Conservation (phyloP, 1,284 basidiomycete genomes). For the Marasmius oreades region DNA sequence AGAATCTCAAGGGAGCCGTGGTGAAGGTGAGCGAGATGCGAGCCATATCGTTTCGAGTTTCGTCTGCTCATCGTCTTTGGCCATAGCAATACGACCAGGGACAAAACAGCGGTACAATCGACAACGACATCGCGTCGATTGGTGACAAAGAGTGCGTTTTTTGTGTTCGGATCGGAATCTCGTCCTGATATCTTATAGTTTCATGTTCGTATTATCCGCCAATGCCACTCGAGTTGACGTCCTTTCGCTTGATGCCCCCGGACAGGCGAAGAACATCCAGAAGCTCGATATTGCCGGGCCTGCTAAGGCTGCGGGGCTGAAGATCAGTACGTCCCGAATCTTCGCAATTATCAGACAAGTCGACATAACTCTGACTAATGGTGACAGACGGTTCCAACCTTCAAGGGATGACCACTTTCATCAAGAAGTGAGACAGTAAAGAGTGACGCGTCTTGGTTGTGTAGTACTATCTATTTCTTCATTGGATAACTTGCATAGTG, state of each 20-base stretch:
- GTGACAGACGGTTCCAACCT: conserved; percentile 14
- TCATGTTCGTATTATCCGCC: neutral
- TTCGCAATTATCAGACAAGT: no score
- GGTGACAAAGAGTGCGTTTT: conserved; percentile 5
- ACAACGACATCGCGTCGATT: conserved; percentile 2
- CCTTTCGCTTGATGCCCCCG: neutral
- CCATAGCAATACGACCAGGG: neutral
- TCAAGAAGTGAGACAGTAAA: conserved; percentile 5
- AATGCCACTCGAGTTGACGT: neutral
- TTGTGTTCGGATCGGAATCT: neutral
- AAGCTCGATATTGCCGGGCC: neutral
- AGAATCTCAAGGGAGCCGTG: neutral
- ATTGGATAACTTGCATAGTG: no score
- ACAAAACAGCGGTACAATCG: neutral
- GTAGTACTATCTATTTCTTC: no score
- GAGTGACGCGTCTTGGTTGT: neutral
- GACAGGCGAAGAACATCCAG: neutral
- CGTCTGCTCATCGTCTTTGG: neutral
- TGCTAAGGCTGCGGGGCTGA: neutral
- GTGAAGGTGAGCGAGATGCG: neutral
- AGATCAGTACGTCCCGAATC: neutral
- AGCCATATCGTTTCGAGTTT: neutral
- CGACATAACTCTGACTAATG: no score
- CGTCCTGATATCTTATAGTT: neutral
- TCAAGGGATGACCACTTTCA: conserved; percentile 22